Percentiles rank a stretch among this genome's conserved stretches.
phyloP scores from a whole-genome alignment of 305 asterid species.

The Fraxinus sp. region DNA sequence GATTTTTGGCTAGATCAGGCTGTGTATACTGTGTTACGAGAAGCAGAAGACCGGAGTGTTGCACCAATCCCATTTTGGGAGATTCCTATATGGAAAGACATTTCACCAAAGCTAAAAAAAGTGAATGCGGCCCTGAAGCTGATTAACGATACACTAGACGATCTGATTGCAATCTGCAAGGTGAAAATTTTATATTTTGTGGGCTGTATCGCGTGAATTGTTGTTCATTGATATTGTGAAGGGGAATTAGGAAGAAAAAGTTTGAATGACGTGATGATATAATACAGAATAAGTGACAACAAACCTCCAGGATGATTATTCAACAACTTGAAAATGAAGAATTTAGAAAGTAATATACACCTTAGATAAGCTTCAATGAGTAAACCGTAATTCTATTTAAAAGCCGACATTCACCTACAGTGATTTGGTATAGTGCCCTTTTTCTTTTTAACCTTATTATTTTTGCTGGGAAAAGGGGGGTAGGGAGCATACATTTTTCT shows the following conservation, averaged over 20 bases:
- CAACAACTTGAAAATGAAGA: not conserved
- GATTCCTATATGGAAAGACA: conserved; percentile 96
- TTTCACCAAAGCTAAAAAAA: conserved; percentile 84
- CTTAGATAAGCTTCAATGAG: not conserved
- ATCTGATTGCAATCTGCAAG: conserved; percentile 86
- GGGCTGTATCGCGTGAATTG: not conserved
- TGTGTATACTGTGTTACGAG: conserved; percentile 87
- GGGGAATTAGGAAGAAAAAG: not conserved
- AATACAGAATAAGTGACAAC: not conserved
- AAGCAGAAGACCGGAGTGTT: conserved; percentile 93
- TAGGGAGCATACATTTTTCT: not conserved
- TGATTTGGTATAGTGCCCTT: not conserved
- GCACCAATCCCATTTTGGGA: conserved; percentile 98
- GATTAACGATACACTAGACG: conserved; percentile 72
- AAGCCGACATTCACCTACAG: not conserved
- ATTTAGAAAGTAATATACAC: not conserved
- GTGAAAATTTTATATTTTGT: conserved; percentile 35
- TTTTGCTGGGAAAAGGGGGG: not conserved
- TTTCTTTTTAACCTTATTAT: not conserved
- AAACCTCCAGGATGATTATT: conserved; percentile 2
- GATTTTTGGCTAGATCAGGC: conserved; percentile 58
- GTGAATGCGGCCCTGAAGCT: conserved; percentile 83
- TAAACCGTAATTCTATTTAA: not conserved
- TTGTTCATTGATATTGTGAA: not conserved
- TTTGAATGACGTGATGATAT: not conserved